Percentiles rank a stretch among this genome's conserved stretches.
These are phyloP conservation scores for Conidiobolus incongruus DNA, from an alignment of 371 early-diverging fungal species.

Conservation along the genomic window DNA sequence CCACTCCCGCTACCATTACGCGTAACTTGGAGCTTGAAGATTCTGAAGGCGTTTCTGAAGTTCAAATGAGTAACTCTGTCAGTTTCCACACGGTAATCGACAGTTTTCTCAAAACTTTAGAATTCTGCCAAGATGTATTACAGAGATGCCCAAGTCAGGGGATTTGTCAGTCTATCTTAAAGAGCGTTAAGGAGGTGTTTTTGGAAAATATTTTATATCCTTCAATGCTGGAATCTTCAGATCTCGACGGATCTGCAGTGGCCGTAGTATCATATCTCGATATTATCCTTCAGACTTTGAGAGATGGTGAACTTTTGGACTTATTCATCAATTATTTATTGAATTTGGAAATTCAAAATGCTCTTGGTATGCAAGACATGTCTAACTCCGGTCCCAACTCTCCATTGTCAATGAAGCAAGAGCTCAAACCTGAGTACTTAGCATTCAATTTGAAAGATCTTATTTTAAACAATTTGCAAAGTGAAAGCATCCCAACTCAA, in stretches of 20 bases:
- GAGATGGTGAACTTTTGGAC: slow-evolving; percentile 48
- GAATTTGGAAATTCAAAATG: slow-evolving; percentile 28
- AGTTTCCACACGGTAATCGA: slow-evolving; percentile 53
- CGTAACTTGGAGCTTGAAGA: slow-evolving; percentile 10
- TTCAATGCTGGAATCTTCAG: slow-evolving; percentile 63
- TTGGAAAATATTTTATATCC: slow-evolving; percentile 71
- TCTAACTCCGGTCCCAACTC: neutral
- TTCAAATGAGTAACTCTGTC: slow-evolving; percentile 23
- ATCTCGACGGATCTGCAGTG: slow-evolving; percentile 76
- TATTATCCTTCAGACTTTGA: slow-evolving; percentile 44
- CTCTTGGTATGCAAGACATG: neutral
- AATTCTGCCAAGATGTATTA: slow-evolving; percentile 69
- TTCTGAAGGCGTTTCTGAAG: slow-evolving; percentile 8
- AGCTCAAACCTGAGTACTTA: neutral
- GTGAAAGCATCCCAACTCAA: slow-evolving; percentile 45
- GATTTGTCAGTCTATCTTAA: slow-evolving; percentile 34
- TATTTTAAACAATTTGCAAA: slow-evolving; percentile 46
- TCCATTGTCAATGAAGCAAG: neutral
- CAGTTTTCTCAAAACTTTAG: slow-evolving; percentile 47
- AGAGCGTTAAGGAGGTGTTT: slow-evolving; percentile 46
- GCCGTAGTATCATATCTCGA: slow-evolving; percentile 76
- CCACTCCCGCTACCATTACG: slow-evolving; percentile 18
- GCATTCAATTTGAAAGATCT: slow-evolving; percentile 31
- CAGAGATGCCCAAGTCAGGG: slow-evolving; percentile 49
- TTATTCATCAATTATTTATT: slow-evolving; percentile 52